A percentile compares a stretch with the other conserved stretches of the same genome.
phyloP scores from a whole-genome alignment of 768 basidiomycete genomes.

The Antrodiella citrinella region DNA sequence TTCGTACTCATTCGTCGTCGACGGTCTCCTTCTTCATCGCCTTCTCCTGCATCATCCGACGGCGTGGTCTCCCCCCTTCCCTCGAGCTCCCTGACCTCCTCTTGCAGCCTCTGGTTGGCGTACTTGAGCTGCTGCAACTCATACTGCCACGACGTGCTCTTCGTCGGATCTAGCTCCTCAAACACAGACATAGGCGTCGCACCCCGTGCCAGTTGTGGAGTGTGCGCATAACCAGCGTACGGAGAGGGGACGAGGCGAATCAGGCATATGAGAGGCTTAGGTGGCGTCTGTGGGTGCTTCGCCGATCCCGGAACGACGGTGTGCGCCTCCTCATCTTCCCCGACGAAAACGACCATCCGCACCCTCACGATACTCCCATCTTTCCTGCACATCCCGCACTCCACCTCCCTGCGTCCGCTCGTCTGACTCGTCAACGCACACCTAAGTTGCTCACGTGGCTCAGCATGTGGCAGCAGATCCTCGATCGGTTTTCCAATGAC shows the following conservation, averaged over 20 bases:
- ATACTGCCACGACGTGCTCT: constrained; percentile 88
- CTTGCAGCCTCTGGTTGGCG: constrained; percentile 54
- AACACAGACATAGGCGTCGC: constrained; percentile 35
- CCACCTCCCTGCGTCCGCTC: constrained; percentile 13
- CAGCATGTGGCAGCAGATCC: constrained; percentile 24
- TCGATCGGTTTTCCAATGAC: constrained; percentile 40
- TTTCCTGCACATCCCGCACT: constrained; percentile 33
- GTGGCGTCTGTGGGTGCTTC: constrained; percentile 19
- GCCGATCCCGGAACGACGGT: no score
- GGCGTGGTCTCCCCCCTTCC: no score
- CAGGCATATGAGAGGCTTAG: constrained; percentile 19
- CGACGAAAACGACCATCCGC: constrained; percentile 31
- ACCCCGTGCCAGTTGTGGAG: no score
- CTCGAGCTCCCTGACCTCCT: constrained; percentile 45
- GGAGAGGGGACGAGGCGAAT: constrained; percentile 12
- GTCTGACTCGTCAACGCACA: constrained; percentile 1
- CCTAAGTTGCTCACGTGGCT: no score
- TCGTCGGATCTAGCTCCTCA: constrained; percentile 56
- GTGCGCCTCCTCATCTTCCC: no score
- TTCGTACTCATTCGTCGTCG: no score
- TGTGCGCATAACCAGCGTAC: neutral
- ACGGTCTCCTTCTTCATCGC: no score
- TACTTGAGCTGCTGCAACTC: constrained; percentile 80
- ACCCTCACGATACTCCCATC: constrained; percentile 24
- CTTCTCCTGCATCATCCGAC: no score